phyloP scores from a whole-genome alignment of 2,329 filamentous ascomycete species.

The Epichloe baconii region DNA sequence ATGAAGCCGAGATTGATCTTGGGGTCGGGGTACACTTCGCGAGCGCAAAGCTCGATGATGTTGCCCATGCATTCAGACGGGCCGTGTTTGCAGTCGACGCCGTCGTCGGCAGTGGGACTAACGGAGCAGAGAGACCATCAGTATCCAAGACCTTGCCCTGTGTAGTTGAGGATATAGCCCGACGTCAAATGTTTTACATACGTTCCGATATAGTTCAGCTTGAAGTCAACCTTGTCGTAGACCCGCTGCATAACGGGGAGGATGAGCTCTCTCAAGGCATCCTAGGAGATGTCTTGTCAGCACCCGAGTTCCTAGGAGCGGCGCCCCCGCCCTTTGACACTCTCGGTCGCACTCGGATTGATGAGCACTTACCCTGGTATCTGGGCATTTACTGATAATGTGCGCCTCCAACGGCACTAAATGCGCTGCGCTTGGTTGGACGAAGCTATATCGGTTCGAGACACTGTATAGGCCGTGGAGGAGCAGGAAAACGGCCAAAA shows the following conservation, averaged over 20 bases:
- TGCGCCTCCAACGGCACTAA: constrained; percentile 78
- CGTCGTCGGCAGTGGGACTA: constrained; percentile 62
- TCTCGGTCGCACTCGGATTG: neutral
- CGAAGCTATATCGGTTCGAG: neutral
- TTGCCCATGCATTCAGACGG: constrained; percentile 83
- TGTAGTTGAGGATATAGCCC: neutral
- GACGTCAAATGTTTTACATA: constrained; percentile 25
- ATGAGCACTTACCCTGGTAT: constrained; percentile 46
- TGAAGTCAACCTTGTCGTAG: constrained; percentile 78
- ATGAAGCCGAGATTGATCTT: constrained; percentile 87
- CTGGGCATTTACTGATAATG: constrained; percentile 95
- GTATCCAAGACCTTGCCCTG: too few species aligned
- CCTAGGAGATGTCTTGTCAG: constrained; percentile 22
- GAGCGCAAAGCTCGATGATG: constrained; percentile 86
- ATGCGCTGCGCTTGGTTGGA: neutral
- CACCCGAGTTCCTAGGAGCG: neutral
- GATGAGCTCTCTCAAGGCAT: constrained; percentile 69
- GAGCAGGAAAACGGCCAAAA: constrained; percentile 1
- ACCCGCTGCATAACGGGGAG: constrained; percentile 77
- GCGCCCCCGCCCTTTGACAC: neutral
- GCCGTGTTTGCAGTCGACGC: constrained; percentile 80
- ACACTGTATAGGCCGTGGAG: neutral
- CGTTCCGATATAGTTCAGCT: constrained; percentile 78
- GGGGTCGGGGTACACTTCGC: constrained; percentile 66
- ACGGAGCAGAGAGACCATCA: too few species aligned